Conservation (phyloP, 495 filamentous ascomycete species). For the Aspergillus avenaceus region DNA sequence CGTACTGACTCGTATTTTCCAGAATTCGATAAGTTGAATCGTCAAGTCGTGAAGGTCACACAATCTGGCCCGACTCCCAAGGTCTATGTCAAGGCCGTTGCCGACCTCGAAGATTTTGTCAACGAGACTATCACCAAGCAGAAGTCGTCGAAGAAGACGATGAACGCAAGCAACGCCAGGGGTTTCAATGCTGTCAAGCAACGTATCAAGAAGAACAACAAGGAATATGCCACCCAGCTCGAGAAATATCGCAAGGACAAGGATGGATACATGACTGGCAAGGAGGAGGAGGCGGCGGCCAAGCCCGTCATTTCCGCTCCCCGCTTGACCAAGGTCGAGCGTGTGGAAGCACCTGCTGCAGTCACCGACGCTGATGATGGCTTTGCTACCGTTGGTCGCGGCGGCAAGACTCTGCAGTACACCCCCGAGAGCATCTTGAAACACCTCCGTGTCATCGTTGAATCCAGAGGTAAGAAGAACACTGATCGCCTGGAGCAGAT, state of each 20-base stretch:
- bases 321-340: conserved; percentile 41
- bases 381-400: conserved; percentile 79
- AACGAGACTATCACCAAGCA: conserved; percentile 91
- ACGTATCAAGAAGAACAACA: conserved; percentile 96
- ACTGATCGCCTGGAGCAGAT: conserved; percentile 95
- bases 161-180: conserved; percentile 93
- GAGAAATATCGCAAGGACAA: conserved; percentile 82
- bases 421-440: conserved; percentile 98
- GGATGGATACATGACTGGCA: conserved; percentile 81
- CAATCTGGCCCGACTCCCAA: conserved; percentile 77
- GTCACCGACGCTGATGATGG: conserved; percentile 75
- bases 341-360: conserved; percentile 37
- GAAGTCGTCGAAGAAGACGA: conserved; percentile 94
- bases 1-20: conserved; percentile 19
- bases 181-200: conserved; percentile 96
- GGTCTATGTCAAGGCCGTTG: conserved; percentile 85
- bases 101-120: conserved; percentile 93
- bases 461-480: conserved; percentile 97
- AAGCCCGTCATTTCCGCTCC: conserved; percentile 28
- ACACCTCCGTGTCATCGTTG: conserved; percentile 86
- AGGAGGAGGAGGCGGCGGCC: conserved; percentile 69
- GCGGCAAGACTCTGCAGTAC: conserved; percentile 81
- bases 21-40: conserved; percentile 98
- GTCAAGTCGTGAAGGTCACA: conserved; percentile 74
- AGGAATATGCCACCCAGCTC: conserved; percentile 83